phyloP scores from a whole-genome alignment of 106 monocot genomes.

The Xerophyta viscosa region DNA sequence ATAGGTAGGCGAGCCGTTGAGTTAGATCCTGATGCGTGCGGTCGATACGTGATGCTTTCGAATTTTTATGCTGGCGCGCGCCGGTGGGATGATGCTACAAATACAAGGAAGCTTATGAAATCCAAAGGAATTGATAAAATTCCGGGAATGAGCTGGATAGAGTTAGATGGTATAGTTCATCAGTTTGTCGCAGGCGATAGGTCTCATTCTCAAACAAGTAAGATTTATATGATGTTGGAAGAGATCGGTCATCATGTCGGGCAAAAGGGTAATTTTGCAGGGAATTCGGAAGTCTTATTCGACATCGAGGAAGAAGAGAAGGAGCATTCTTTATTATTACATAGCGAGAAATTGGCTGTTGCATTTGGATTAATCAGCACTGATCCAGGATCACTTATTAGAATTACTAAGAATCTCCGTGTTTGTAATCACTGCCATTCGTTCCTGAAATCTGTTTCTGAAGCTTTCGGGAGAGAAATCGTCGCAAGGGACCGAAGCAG shows the following conservation, averaged over 20 bases:
- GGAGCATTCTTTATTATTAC: not conserved
- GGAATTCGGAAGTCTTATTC: not conserved
- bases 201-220: not conserved
- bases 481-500: slow-evolving; percentile 68
- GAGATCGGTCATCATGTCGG: not conserved
- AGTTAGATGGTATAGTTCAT: slow-evolving; percentile 13
- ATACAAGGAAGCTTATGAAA: slow-evolving; percentile 28
- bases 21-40: slow-evolving; percentile 31
- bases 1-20: slow-evolving; percentile 29
- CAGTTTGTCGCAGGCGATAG: slow-evolving; percentile 14
- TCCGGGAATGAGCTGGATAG: slow-evolving; percentile 11
- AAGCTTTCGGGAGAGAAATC: slow-evolving; percentile 58
- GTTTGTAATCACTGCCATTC: slow-evolving; percentile 81
- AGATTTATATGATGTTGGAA: slow-evolving; percentile 4
- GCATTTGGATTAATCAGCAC: slow-evolving; percentile 69
- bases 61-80: slow-evolving; percentile 15
- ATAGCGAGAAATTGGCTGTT: slow-evolving; percentile 85
- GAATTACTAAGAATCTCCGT: slow-evolving; percentile 78
- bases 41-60: slow-evolving; percentile 27
- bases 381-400: slow-evolving; percentile 39
- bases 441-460: slow-evolving; percentile 56
- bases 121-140: slow-evolving; percentile 7
- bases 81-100: slow-evolving; percentile 17
- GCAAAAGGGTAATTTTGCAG: not conserved
- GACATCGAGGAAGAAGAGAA: slow-evolving; percentile 7